Percentiles rank a stretch among this genome's conserved stretches.
These are phyloP conservation scores for Alternaria rosae DNA, from an alignment of 2,329 filamentous ascomycete species.

Conservation along the genomic window DNA sequence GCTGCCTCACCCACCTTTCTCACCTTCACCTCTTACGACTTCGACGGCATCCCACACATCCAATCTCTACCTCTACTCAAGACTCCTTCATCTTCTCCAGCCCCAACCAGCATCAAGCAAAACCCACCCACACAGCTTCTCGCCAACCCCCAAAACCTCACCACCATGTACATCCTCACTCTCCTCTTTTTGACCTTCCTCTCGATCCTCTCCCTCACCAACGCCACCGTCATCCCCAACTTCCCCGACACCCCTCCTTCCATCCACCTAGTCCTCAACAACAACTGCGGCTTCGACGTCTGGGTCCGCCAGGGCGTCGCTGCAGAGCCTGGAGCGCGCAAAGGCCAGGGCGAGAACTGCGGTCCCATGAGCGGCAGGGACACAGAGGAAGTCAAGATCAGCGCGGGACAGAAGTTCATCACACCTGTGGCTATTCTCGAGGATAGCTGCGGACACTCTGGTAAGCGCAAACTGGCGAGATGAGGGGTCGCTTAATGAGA, in stretches of 20 bases:
- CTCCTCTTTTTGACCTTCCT: neutral
- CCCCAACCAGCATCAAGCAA: neutral
- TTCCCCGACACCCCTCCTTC: neutral
- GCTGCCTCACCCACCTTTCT: neutral
- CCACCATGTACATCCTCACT: neutral
- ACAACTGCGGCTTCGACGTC: neutral
- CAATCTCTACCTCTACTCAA: too few relatives aligned
- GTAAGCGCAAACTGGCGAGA: neutral
- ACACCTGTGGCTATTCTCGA: neutral
- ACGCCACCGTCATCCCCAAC: neutral
- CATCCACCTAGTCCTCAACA: neutral
- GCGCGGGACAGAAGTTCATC: neutral
- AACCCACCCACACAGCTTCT: neutral
- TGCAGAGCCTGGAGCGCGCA: neutral
- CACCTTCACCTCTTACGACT: neutral
- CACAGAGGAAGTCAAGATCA: neutral
- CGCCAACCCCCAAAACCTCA: neutral
- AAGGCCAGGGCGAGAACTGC: neutral
- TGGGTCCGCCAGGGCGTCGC: neutral
- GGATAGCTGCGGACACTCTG: neutral
- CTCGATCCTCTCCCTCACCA: neutral
- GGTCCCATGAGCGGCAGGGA: neutral
- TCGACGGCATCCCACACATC: too few relatives aligned
- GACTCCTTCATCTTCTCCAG: neutral
- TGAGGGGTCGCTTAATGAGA: neutral